phyloP scores from a whole-genome alignment of 495 filamentous ascomycete genomes.

The Aspergillus heteromorphus region DNA sequence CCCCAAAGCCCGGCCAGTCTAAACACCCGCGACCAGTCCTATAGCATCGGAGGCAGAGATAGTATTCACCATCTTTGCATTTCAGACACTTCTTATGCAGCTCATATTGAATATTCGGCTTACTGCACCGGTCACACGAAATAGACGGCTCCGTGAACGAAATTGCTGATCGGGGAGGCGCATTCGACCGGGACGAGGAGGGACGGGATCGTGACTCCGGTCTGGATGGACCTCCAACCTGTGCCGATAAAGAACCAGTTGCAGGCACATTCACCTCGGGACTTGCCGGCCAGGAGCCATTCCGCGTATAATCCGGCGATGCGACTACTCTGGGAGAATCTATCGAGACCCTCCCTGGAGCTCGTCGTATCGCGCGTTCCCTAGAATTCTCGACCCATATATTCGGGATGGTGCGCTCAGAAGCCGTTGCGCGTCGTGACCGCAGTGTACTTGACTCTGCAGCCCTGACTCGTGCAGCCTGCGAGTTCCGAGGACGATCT shows the following conservation, averaged over 20 bases:
- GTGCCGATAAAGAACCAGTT: conserved; percentile 18
- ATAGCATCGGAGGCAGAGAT: conserved; percentile 76
- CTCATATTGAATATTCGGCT: conserved; percentile 67
- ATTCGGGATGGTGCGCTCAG: conserved; percentile 32
- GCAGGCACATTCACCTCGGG: conserved; percentile 14
- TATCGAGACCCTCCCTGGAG: conserved; percentile 16
- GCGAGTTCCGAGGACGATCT: conserved; percentile 29
- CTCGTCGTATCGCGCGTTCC: conserved; percentile 22
- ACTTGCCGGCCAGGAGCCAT: conserved; percentile 5
- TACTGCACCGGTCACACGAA: conserved; percentile 62
- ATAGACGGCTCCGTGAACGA: conserved; percentile 65
- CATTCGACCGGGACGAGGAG: conserved; percentile 30
- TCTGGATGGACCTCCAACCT: conserved; percentile 18
- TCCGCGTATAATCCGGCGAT: conserved; percentile 10
- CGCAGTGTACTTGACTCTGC: conserved; percentile 25
- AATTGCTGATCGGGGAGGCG: conserved; percentile 11
- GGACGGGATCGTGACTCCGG: conserved; percentile 28
- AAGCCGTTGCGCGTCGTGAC: conserved; percentile 33
- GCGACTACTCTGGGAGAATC: conserved; percentile 12
- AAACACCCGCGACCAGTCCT: conserved; percentile 66
- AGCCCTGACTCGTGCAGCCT: conserved; percentile 18
- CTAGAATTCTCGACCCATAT: conserved; percentile 25
- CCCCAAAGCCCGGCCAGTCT: conserved; percentile 72
- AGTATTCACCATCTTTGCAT: conserved; percentile 65
- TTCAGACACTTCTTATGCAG: conserved; percentile 71